Conservation (phyloP, 129 eudicot species). For the Solidago caesia region DNA sequence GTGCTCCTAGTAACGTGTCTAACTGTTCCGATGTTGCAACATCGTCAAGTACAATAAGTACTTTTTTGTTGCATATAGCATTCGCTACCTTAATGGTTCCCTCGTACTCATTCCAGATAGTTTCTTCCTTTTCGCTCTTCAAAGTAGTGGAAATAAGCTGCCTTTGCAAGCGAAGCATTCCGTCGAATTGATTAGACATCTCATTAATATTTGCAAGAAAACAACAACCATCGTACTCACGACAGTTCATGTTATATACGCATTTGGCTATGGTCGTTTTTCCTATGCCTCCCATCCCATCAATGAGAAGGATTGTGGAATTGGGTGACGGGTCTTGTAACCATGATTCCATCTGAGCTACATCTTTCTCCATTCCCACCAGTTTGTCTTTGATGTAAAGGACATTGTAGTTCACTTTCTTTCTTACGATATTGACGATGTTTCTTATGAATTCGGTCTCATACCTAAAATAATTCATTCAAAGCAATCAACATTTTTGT, state of each 20-base stretch:
- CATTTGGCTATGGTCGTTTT: constrained; percentile 26
- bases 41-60: constrained; percentile 28
- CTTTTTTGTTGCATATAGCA: constrained; percentile 7
- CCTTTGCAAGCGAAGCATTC: constrained; percentile 12
- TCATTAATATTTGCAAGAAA: constrained; percentile 13
- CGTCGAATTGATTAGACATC: background rate
- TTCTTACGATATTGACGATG: too few relatives aligned
- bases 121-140: background rate
- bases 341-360: too few relatives aligned
- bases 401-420: too few relatives aligned
- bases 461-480: too few relatives aligned
- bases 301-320: background rate
- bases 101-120: constrained; percentile 10
- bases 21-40: constrained; percentile 2
- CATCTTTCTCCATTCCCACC: too few relatives aligned
- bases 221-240: constrained; percentile 2
- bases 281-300: constrained; percentile 24
- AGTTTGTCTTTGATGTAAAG: too few relatives aligned
- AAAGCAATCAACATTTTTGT: too few relatives aligned
- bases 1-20: background rate
- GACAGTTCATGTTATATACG: constrained; percentile 6
- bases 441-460: too few relatives aligned
- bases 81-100: constrained; percentile 15
- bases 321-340: too few relatives aligned
- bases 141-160: constrained; percentile 7